A percentile compares a stretch with the other conserved stretches of the same genome.
These are phyloP conservation scores for Oidium heveae DNA, from an alignment of 2,329 filamentous ascomycete genomes.

Conservation along the genomic window DNA sequence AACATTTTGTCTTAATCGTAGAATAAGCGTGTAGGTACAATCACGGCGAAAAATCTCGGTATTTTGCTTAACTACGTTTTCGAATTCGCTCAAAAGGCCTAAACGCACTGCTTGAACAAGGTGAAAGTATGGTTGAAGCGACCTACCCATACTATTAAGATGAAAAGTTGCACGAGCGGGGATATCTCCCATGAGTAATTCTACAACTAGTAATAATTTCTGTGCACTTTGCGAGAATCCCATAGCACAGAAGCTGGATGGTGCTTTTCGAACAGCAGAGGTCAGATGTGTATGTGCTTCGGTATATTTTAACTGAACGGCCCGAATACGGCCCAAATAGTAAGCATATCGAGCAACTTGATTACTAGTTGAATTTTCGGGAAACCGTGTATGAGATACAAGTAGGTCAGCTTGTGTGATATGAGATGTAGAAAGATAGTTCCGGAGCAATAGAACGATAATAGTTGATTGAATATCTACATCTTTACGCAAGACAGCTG, in stretches of 20 bases:
- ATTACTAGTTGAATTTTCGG: slow-evolving; percentile 83
- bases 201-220: slow-evolving; percentile 88
- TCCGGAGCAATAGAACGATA: slow-evolving; percentile 81
- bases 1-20: slow-evolving; percentile 89
- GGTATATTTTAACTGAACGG: slow-evolving; percentile 89
- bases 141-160: slow-evolving; percentile 60
- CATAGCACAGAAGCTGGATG: slow-evolving; percentile 64
- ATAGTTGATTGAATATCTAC: slow-evolving; percentile 92
- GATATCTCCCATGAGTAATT: slow-evolving; percentile 95
- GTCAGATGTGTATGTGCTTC: slow-evolving; percentile 88
- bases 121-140: slow-evolving; percentile 77
- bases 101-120: slow-evolving; percentile 88
- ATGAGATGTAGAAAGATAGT: slow-evolving; percentile 87
- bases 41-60: slow-evolving; percentile 73
- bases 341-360: slow-evolving; percentile 94
- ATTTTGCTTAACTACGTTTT: slow-evolving; percentile 61
- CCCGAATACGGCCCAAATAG: slow-evolving; percentile 87
- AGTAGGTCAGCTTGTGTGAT: slow-evolving; percentile 91
- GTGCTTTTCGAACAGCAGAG: slow-evolving; percentile 83
- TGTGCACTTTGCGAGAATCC: slow-evolving; percentile 92
- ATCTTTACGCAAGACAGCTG: slow-evolving; percentile 90
- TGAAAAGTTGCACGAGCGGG: slow-evolving; percentile 88
- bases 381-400: slow-evolving; percentile 88
- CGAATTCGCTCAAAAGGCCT: slow-evolving; percentile 85
- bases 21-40: slow-evolving; percentile 82